These are phyloP conservation scores for Kazachstania bromeliacearum DNA, from an alignment of 805 yeast species.

Conservation along the genomic window DNA sequence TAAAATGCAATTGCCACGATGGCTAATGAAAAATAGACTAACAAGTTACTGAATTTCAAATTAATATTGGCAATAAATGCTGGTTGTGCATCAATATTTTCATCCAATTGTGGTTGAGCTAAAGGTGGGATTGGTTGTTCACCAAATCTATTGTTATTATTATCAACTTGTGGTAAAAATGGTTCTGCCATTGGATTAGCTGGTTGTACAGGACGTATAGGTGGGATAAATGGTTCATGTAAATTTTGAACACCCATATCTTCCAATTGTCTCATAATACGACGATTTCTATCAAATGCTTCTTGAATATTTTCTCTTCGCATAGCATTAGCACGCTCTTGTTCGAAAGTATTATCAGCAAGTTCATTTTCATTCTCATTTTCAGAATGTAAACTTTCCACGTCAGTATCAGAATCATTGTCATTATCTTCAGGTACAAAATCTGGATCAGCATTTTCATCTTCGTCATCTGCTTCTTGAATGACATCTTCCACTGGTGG, in stretches of 20 bases:
- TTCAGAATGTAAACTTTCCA: not conserved
- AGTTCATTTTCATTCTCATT: conserved; percentile 1
- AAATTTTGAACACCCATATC: not conserved
- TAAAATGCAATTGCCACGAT: conserved; percentile 28
- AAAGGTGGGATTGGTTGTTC: too few relatives aligned
- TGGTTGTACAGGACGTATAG: conserved; percentile 8
- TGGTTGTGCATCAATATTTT: conserved; percentile 8
- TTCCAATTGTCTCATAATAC: conserved; percentile 20
- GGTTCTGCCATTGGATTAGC: conserved; percentile 8
- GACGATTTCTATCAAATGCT: conserved; percentile 13
- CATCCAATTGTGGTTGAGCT: not conserved
- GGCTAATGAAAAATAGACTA: conserved; percentile 23
- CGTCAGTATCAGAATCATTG: conserved; percentile 2
- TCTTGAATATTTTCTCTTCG: not conserved
- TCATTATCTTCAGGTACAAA: conserved; percentile 5
- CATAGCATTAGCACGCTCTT: not conserved
- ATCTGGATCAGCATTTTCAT: conserved; percentile 26
- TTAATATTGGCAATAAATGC: conserved; percentile 23
- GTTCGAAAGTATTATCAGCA: not conserved
- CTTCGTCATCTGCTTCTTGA: conserved; percentile 13
- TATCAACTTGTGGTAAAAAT: not conserved
- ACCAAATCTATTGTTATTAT: conserved; percentile 4
- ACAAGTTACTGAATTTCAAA: conserved; percentile 14
- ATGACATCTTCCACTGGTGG: conserved; percentile 5
- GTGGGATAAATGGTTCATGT: conserved; percentile 1